phyloP scores from a whole-genome alignment of 495 filamentous ascomycete species.

The Friedmanniomyces simplex region DNA sequence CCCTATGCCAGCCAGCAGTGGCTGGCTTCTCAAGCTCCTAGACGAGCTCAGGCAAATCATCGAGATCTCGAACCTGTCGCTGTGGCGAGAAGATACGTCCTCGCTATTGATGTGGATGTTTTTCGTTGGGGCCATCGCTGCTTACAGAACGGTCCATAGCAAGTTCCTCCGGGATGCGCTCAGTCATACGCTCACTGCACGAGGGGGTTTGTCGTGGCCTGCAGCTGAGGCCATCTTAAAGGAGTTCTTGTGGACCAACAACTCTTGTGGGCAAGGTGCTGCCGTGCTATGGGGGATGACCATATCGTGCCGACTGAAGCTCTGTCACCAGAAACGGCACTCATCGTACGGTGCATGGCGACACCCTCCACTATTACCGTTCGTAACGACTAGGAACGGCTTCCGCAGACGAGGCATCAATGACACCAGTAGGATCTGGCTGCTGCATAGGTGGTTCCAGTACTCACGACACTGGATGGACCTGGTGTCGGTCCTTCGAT shows the following conservation, averaged over 20 bases:
- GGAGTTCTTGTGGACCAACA: neutral
- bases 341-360: too few relatives aligned
- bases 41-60: neutral
- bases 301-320: too few relatives aligned
- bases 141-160: neutral
- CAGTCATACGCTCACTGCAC: neutral
- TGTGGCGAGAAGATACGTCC: neutral
- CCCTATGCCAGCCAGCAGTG: neutral
- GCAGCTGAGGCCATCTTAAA: neutral
- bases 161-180: neutral
- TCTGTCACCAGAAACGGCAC: too few relatives aligned
- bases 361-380: too few relatives aligned
- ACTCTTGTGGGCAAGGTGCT: neutral
- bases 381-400: too few relatives aligned
- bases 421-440: too few relatives aligned
- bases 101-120: neutral
- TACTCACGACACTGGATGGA: too few relatives aligned
- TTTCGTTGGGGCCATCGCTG: neutral
- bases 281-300: too few relatives aligned
- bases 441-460: too few relatives aligned
- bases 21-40: neutral
- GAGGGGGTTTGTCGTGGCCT: neutral
- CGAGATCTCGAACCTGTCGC: neutral
- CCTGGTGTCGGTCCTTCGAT: too few relatives aligned
- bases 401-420: too few relatives aligned